Percentiles rank a stretch among this genome's conserved stretches.
Evolutionary conservation across 129 eudicot species (phyloP).

Genomic region (Artemisia annua): DNA sequence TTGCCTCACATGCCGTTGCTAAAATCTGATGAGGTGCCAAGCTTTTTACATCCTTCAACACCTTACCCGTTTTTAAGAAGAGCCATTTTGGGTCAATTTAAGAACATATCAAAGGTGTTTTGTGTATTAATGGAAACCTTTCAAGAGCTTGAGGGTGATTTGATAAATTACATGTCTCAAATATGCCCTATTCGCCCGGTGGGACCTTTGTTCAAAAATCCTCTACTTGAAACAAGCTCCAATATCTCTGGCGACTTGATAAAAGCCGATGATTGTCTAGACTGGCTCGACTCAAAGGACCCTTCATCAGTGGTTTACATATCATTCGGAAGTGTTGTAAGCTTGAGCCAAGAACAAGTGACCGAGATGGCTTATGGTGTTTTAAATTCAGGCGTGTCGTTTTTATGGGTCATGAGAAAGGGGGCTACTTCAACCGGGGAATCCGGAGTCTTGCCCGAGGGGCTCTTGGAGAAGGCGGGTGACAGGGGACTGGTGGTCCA

Average conservation of each 20-base stretch:
- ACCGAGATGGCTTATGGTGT: constrained; percentile 55
- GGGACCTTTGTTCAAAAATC: constrained; percentile 29
- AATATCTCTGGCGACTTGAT: constrained; percentile 39
- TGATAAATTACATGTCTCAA: constrained; percentile 21
- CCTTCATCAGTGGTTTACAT: constrained; percentile 61
- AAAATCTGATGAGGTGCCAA: constrained; percentile 30
- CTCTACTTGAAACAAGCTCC: constrained; percentile 15
- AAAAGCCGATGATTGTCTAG: constrained; percentile 44
- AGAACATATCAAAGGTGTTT: constrained; percentile 17
- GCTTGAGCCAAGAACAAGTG: constrained; percentile 46
- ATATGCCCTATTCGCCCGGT: constrained; percentile 25
- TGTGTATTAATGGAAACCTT: constrained; percentile 19
- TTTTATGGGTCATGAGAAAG: constrained; percentile 61
- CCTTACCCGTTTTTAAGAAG: constrained; percentile 6
- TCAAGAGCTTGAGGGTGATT: constrained; percentile 25
- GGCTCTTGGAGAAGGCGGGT: constrained; percentile 28
- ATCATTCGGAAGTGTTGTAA: constrained; percentile 63
- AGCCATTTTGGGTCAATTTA: constrained; percentile 21
- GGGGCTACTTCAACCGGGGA: background rate
- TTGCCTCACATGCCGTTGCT: constrained; percentile 22
- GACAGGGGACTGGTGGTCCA: constrained; percentile 57
- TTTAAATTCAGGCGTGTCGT: constrained; percentile 41
- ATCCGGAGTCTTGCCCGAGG: constrained; percentile 38
- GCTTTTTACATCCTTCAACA: constrained; percentile 24
- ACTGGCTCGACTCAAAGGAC: constrained; percentile 50